Base-by-base conservation (phyloP, 2,329 filamentous ascomycete genomes). In the Claviceps cyperi region DNA sequence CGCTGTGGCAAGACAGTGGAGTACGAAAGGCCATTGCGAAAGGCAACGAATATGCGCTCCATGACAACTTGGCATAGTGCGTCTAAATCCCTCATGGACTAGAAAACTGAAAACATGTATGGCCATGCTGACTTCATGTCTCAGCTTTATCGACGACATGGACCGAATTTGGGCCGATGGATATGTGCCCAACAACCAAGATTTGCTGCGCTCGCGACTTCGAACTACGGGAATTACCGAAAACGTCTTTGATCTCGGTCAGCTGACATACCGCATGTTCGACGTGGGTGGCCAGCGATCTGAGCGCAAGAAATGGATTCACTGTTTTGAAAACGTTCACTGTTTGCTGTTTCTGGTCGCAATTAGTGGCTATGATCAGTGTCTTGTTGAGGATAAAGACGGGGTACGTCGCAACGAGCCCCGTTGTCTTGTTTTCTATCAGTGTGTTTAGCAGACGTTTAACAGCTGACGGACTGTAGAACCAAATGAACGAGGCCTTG, bases 281-380 rank as follows among this genome's bases (percentile, higher is more conserved):
- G 90, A 96, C 62, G 90, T 96, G 44, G 90, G 90, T 77, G 91
- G 90, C 57, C 90, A 95, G 70, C 81, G 90, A 66, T 95, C 88
- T 6, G 90, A 96, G 71, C 83, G 90, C 66, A 96, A 96, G 84
- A 96, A 96, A 80, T 96, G 90, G 90, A 96, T 96, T 60, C 90
- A 96, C 74, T 95, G 90, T 73, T 95, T 95, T 64, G 89, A 95
- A 65, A 92, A 92, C 56, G 89, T 95, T 54, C 89, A 92, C 62
- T 90, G 87, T 58, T 75, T 97, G 49, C 74, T 97, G 40, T 97
- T 97, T 69, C 77, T 97, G 57, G 91, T 95, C 48, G 90, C 91
- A 46, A 90, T 97, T 59, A 95, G 89, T 56, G 91, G 91, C 52
- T 97, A 96, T 66, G 91, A 97, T 63, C 92, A 97, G 66, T 94